Conservation (phyloP, 164 flowering plant species). For the Magnolia sinica region DNA sequence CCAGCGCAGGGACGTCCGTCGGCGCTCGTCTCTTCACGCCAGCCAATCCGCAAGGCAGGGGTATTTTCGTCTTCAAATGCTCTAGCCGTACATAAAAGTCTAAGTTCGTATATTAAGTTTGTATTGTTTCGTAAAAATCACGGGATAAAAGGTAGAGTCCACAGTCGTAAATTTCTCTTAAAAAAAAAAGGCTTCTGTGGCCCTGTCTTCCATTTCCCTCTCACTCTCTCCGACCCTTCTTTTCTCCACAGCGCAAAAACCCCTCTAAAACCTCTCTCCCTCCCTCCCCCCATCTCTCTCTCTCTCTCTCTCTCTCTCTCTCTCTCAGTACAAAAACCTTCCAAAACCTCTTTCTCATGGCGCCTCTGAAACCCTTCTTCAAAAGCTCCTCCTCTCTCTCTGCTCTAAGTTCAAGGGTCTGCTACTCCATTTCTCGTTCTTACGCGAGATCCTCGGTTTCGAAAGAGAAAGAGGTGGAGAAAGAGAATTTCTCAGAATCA, state of each 20-base stretch:
- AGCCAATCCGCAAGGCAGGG: too few relatives aligned
- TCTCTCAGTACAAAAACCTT: not conserved
- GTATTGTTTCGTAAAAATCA: too few relatives aligned
- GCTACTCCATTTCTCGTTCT: conserved; percentile 9
- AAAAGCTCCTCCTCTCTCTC: not conserved
- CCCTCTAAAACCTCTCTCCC: not conserved
- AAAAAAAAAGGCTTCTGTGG: too few relatives aligned
- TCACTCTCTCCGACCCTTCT: not conserved
- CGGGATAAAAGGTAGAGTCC: too few relatives aligned
- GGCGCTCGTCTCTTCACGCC: too few relatives aligned
- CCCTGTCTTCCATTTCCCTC: too few relatives aligned
- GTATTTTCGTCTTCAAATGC: too few relatives aligned
- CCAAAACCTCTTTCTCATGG: not conserved
- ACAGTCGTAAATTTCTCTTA: too few relatives aligned
- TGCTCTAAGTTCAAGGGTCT: not conserved
- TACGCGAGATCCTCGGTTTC: conserved; percentile 9
- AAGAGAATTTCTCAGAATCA: conserved; percentile 4
- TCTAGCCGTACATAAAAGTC: too few relatives aligned
- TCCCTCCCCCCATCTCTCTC: too few relatives aligned
- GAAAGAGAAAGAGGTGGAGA: conserved; percentile 1
- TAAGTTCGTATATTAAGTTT: too few relatives aligned
- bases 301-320: not conserved
- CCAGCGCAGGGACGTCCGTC: too few relatives aligned
- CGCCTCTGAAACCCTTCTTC: conserved; percentile 2
- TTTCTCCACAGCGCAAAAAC: not conserved